Evolutionary conservation across 176 grass and related monocot genomes (phyloP), one percentile per base, ranked within the genome.

Genomic region (Melocanna baccifera): DNA sequence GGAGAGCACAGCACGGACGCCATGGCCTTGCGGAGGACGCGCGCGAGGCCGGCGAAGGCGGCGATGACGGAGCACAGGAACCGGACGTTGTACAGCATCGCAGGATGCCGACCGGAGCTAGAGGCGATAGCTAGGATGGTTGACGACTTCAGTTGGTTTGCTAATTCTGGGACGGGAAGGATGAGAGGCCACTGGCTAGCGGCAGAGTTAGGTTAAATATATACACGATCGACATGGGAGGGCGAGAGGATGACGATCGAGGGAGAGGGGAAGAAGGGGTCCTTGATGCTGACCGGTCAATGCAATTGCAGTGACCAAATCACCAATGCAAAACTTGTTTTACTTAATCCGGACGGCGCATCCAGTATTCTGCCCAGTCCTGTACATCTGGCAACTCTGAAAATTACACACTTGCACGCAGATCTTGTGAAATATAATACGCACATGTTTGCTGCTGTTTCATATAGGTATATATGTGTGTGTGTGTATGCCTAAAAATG

Each of bases 271-370:
- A 22, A 5, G 43, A 66, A 45, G 26, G 28, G 20, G 62, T 85
- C 87, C 53, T 9, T 69, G 64, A 55, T 37, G 83, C 56, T 70
- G 83, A 85, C 83, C 12, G 83, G 83, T 71, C 82, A 86, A 77
- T 76, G 55, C 43, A 65, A 78, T 71, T 76, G 45, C 43, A 71
- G 83, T 71, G 88, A 82, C 88, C 88, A 64, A 67, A 76, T 89
- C 88, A 76, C 13, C 69, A 62, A 36, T 83, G 53, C 20, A 18
- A n/a, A 69, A 71, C 7, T 22, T 20, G 75, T 73, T 84, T 71
- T 79, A 85, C 69, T 74, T 80, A 79, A 81, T 89, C 77, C 77
- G 23, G 19, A 69, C 78, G 87, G 82, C 82, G 74, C 80, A 77
- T 43, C 80, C 65, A 51, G 69, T 59, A 59, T 48, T 36, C 26